Evolutionary conservation across 129 eudicot genomes (phyloP).

Genomic region (Logfia minima): DNA sequence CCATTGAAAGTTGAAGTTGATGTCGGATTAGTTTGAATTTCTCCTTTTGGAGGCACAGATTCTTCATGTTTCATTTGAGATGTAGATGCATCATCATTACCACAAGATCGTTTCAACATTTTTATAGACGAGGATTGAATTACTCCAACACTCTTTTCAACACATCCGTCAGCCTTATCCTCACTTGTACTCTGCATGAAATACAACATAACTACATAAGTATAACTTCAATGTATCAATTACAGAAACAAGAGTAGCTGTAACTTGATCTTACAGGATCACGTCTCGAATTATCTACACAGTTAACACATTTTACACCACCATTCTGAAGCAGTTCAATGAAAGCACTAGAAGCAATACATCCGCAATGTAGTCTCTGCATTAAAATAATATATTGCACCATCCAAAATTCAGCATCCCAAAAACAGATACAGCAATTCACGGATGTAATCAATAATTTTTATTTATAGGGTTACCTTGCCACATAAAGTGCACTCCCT

Average conservation of each 20-base stretch:
- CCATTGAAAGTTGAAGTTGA: constrained; percentile 42
- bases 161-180: constrained; percentile 44
- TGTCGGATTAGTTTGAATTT: constrained; percentile 40
- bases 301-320: constrained; percentile 68
- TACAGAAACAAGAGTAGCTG: constrained; percentile 23
- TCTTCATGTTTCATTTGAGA: constrained; percentile 51
- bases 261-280: constrained; percentile 53
- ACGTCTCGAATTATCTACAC: constrained; percentile 42
- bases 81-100: constrained; percentile 36
- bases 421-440: background rate
- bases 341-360: constrained; percentile 82
- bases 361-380: constrained; percentile 98
- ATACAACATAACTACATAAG: constrained; percentile 24
- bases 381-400: constrained; percentile 20
- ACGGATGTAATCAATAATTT: background rate
- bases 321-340: constrained; percentile 68
- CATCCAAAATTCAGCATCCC: background rate
- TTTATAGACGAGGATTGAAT: constrained; percentile 30
- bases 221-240: background rate
- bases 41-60: constrained; percentile 38
- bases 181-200: constrained; percentile 51
- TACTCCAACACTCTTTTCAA: constrained; percentile 44
- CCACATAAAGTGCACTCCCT: constrained; percentile 80
- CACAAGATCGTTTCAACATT: constrained; percentile 40
- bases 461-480: constrained; percentile 49